Base-by-base conservation (phyloP, 805 yeast genomes). In the Cyberlindnera bimundalis region DNA sequence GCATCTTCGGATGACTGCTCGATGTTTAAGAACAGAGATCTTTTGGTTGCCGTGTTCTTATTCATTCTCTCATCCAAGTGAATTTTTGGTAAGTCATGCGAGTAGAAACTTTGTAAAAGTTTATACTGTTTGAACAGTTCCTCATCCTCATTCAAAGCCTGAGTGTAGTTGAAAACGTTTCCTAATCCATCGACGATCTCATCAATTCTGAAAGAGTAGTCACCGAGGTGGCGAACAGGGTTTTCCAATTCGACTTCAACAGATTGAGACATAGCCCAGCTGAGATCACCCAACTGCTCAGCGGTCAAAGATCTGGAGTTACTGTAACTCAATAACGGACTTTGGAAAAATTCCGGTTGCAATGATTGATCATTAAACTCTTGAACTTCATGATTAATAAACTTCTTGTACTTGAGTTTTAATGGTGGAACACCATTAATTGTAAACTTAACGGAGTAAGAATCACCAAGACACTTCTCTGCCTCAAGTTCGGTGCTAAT, bases 401-500 rank as follows among this genome's bases (percentile, higher is more conserved):
- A 51, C 45, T 77, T 78, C 33, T 71, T 73, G 54, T 81, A 82
- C 30, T 68, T 66, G 26, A 84, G 62, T 17, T 73, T 74, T 43
- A 84, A 61, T 0, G 99, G 98, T 1, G 91, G 81, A 2, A 88
- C 84, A 39, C 98, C 97, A 15, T 67, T 62, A 1, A 81, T 74
- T 2, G 72, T 66, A 24, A 91, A 69, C 12, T 63, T 62, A 1
- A 81, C 62, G 17, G 71, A 63, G 48, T 79, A 85, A 4, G 59
- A 37, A 14, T 71, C 78, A 24, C 82, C 86, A 26, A 79, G 64
- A 66, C 98, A 93, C 48, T 74, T 71, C 51, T 80, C 77, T 12
- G 46, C 10, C 45, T 42, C 28, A 55, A 58, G 6, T 55, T 40
- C 0, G 59, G 67, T 45, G 13, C 40, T 46, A 39, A 88, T 73